Percentiles rank a stretch among this genome's conserved stretches.
phyloP scores from a whole-genome alignment of 805 yeast genomes.

The Zygotorulaspora danielsina region DNA sequence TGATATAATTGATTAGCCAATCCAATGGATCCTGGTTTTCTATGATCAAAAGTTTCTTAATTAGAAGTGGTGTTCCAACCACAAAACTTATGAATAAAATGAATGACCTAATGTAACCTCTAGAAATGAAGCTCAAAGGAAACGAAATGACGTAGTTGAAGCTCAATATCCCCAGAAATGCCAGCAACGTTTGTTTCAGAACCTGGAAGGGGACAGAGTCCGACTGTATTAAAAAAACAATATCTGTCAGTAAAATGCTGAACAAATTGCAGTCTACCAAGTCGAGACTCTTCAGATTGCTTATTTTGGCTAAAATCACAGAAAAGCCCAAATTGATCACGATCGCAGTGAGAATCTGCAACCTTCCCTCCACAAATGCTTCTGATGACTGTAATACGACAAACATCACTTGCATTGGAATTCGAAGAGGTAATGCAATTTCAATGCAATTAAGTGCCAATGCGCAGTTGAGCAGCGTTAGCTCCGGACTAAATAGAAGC shows the following conservation, averaged over 20 bases:
- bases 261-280: constrained; percentile 39
- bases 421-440: constrained; percentile 16
- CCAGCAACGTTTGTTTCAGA: constrained; percentile 32
- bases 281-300: constrained; percentile 39
- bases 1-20: constrained; percentile 37
- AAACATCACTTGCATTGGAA: constrained; percentile 26
- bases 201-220: constrained; percentile 29
- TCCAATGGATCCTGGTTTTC: constrained; percentile 29
- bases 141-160: constrained; percentile 24
- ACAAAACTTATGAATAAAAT: constrained; percentile 22
- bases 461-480: constrained; percentile 31
- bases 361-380: constrained; percentile 1
- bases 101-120: constrained; percentile 25
- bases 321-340: constrained; percentile 27
- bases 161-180: constrained; percentile 28
- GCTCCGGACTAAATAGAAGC: constrained; percentile 25
- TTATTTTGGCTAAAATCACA: constrained; percentile 26
- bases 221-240: constrained; percentile 29
- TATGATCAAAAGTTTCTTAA: constrained; percentile 20
- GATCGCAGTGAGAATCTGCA: constrained; percentile 21
- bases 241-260: constrained; percentile 36
- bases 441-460: constrained; percentile 33
- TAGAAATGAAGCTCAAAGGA: constrained; percentile 8
- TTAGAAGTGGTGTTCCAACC: constrained; percentile 24
- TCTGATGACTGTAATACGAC: constrained; percentile 21